These are phyloP conservation scores for Nitzschia inconspicua DNA, from an alignment of 108 stramenopile genomes.

Conservation along the genomic window DNA sequence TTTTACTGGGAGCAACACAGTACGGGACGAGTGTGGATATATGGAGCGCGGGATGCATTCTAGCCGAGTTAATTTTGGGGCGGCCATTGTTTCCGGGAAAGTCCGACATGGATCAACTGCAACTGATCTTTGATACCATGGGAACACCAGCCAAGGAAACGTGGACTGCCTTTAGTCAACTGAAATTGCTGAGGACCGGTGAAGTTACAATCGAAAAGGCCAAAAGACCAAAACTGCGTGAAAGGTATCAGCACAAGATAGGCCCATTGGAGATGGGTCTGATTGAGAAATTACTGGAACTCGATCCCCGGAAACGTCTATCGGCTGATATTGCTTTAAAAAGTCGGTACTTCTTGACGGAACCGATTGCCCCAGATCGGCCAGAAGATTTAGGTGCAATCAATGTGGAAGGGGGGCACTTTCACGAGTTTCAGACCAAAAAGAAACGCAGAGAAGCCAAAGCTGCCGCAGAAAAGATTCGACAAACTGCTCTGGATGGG, in stretches of 20 bases:
- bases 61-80: constrained; percentile 91
- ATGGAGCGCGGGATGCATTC: constrained; percentile 96
- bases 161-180: constrained; percentile 67
- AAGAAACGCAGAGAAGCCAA: constrained; percentile 81
- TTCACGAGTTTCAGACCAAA: constrained; percentile 89
- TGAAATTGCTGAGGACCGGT: constrained; percentile 60
- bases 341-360: constrained; percentile 60
- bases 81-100: constrained; percentile 93
- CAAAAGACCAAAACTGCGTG: constrained; percentile 36
- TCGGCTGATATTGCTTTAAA: constrained; percentile 57
- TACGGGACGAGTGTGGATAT: constrained; percentile 91
- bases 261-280: constrained; percentile 51
- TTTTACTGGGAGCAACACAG: constrained; percentile 76
- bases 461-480: constrained; percentile 55
- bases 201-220: constrained; percentile 52
- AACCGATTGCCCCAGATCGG: constrained; percentile 61
- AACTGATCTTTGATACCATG: constrained; percentile 76
- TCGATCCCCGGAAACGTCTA: constrained; percentile 75
- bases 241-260: constrained; percentile 65
- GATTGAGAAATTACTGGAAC: constrained; percentile 74
- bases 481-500: constrained; percentile 43
- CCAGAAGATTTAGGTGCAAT: constrained; percentile 62
- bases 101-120: constrained; percentile 88
- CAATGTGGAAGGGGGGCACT: constrained; percentile 51
- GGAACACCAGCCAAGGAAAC: constrained; percentile 66